Evolutionary conservation across 108 stramenopile genomes (phyloP).

Genomic region (Aurantiochytrium sp.): DNA sequence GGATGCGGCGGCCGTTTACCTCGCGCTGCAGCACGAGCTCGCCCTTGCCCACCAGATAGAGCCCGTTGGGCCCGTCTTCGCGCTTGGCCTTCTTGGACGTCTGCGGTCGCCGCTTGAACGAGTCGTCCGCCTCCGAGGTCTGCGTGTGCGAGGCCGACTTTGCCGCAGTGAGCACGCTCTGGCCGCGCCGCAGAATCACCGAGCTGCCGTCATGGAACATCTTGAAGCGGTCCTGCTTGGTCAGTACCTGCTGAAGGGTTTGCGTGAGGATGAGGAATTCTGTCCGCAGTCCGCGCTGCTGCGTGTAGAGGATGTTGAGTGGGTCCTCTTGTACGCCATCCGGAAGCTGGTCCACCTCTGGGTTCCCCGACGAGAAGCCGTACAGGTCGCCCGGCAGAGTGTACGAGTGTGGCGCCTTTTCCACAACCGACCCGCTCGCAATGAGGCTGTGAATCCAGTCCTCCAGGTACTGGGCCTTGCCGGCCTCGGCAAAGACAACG

Average conservation of each 20-base stretch:
- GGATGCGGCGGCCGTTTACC: conserved; percentile 18
- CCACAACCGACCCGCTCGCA: not conserved
- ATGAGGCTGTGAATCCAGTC: not conserved
- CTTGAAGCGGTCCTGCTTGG: conserved; percentile 20
- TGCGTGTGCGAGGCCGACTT: not conserved
- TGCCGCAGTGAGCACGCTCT: not conserved
- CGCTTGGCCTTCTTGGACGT: not conserved
- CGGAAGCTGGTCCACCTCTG: not conserved
- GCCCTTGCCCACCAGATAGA: conserved; percentile 2
- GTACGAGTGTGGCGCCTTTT: conserved; percentile 30
- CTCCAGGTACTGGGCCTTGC: not conserved
- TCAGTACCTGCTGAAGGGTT: conserved; percentile 13
- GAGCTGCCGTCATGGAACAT: conserved; percentile 12
- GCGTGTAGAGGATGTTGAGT: conserved; percentile 8
- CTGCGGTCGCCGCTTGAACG: not conserved
- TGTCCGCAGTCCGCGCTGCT: conserved; percentile 6
- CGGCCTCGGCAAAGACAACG: not conserved
- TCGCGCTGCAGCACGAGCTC: conserved; percentile 4
- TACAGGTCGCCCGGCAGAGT: conserved; percentile 14
- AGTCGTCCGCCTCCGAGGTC: not conserved
- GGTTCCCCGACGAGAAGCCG: not conserved
- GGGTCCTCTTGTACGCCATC: not conserved
- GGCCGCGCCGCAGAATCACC: not conserved
- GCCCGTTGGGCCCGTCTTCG: conserved; percentile 13
- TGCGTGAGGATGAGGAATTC: conserved; percentile 16